Conservation (phyloP, 257 asterid genomes). For the Parsonsia alboflavescens region DNA sequence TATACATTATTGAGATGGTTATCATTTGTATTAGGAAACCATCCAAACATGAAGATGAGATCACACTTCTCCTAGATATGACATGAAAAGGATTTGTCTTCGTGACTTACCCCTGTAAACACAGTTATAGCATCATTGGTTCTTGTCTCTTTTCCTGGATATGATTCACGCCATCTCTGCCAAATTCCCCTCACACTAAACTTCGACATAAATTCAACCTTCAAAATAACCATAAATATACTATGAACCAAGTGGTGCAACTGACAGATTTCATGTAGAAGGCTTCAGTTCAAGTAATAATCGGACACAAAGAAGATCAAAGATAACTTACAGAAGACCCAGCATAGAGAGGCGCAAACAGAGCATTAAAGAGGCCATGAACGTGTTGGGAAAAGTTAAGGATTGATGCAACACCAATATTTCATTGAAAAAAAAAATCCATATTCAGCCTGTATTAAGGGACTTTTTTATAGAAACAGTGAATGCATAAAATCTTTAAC, state of each 20-base stretch:
- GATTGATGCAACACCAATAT: conserved; percentile 21
- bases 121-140: conserved; percentile 62
- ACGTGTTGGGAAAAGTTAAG: conserved; percentile 72
- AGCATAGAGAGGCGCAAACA: conserved; percentile 84
- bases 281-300: conserved; percentile 10
- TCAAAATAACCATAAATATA: conserved; percentile 12
- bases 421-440: conserved; percentile 9
- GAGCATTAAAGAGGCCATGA: conserved; percentile 83
- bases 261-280: background rate
- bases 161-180: conserved; percentile 98
- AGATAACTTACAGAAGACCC: conserved; percentile 63
- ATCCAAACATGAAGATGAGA: background rate
- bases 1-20: background rate
- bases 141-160: conserved; percentile 56
- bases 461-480: background rate
- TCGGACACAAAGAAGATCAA: background rate
- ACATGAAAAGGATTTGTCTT: background rate
- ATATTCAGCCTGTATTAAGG: conserved; percentile 1
- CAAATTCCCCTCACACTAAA: conserved; percentile 96
- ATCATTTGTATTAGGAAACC: background rate
- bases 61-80: background rate
- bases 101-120: conserved; percentile 77
- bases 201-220: conserved; percentile 93
- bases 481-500: background rate
- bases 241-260: conserved; percentile 10